Conservation (phyloP, 805 yeast genomes). For the Hanseniaspora guilliermondii region DNA sequence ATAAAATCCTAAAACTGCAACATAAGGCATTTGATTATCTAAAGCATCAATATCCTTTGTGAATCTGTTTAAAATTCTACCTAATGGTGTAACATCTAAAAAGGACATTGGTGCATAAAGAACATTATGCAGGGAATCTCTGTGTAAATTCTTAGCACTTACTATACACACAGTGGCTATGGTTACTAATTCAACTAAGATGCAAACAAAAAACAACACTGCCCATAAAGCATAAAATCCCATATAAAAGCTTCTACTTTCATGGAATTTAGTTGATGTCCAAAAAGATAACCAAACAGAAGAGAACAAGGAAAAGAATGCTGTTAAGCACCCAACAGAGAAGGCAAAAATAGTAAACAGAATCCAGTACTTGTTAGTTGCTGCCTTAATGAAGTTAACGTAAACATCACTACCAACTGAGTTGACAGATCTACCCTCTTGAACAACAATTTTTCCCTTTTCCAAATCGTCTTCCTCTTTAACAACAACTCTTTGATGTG, state of each 20-base stretch:
- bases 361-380: conserved; percentile 36
- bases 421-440: conserved; percentile 50
- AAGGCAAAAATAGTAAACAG: conserved; percentile 20
- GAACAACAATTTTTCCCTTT: conserved; percentile 32
- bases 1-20: conserved; percentile 33
- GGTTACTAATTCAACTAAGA: conserved; percentile 25
- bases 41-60: conserved; percentile 78
- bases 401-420: conserved; percentile 40
- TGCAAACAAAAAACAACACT: conserved; percentile 35
- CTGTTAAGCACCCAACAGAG: conserved; percentile 20
- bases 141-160: conserved; percentile 48
- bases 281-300: conserved; percentile 72
- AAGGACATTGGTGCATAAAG: conserved; percentile 72
- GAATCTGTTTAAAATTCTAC: conserved; percentile 73
- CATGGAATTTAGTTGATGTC: conserved; percentile 46
- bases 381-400: conserved; percentile 38
- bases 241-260: conserved; percentile 49
- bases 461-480: conserved; percentile 13
- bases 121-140: conserved; percentile 46
- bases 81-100: conserved; percentile 78
- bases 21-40: conserved; percentile 58
- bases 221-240: conserved; percentile 61
- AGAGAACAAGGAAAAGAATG: conserved; percentile 25
- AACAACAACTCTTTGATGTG: conserved; percentile 12
- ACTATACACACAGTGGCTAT: conserved; percentile 33